A percentile compares a stretch with the other conserved stretches of the same genome.
Conservation (phyloP, 345 rosid species). For the Dipteronia dyeriana region DNA sequence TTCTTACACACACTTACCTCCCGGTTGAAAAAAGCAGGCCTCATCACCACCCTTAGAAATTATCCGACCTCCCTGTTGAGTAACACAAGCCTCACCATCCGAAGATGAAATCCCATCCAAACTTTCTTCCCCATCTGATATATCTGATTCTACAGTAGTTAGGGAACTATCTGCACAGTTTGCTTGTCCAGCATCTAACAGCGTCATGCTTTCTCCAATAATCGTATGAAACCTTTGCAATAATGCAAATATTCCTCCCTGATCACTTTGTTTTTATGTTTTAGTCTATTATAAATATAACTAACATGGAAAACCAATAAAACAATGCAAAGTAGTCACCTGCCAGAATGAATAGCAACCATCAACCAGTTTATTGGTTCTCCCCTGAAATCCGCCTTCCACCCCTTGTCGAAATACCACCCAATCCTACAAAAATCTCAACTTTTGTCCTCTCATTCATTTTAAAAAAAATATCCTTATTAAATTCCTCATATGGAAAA, state of each 20-base stretch:
- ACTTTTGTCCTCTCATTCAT: no score
- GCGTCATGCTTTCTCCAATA: slow-evolving; percentile 20
- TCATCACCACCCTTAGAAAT: slow-evolving; percentile 24
- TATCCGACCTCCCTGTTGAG: slow-evolving; percentile 38
- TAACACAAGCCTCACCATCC: slow-evolving; percentile 32
- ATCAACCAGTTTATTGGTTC: slow-evolving; percentile 95
- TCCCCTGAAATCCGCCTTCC: slow-evolving; percentile 97
- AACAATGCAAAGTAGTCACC: slow-evolving; percentile 45
- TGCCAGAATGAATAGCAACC: slow-evolving; percentile 99
- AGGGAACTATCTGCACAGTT: slow-evolving; percentile 28
- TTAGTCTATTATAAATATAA: slow-evolving; percentile 11
- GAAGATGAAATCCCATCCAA: slow-evolving; percentile 30
- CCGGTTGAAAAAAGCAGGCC: slow-evolving; percentile 31
- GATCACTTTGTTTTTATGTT: slow-evolving; percentile 16
- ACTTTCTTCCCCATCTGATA: slow-evolving; percentile 46
- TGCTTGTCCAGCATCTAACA: slow-evolving; percentile 34
- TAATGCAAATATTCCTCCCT: slow-evolving; percentile 82
- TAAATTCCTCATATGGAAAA: no score
- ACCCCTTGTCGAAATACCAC: slow-evolving; percentile 87
- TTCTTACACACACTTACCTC: slow-evolving; percentile 32
- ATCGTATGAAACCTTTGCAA: slow-evolving; percentile 46
- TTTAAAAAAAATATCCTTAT: no score
- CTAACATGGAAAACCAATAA: slow-evolving; percentile 14
- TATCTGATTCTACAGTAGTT: slow-evolving; percentile 34
- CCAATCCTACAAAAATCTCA: slow-evolving; percentile 61